These are phyloP conservation scores for Chernovozyma sophiae-reginae DNA, from an alignment of 1,139 yeast genomes.

Conservation along the genomic window DNA sequence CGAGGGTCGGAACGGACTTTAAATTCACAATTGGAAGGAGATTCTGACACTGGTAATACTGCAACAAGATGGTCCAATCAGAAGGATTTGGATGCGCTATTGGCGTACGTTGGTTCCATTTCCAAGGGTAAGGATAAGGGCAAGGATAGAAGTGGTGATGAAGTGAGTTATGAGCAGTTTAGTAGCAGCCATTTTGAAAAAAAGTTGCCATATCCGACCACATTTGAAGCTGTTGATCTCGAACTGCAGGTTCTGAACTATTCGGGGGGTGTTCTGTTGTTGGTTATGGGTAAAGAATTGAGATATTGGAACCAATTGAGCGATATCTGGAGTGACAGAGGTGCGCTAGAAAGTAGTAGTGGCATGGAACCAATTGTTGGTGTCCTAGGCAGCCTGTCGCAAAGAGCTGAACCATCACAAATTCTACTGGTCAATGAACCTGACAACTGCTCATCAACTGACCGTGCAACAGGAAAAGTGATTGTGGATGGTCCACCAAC, in stretches of 20 bases:
- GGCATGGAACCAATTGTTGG: no score
- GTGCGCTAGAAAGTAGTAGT: not conserved
- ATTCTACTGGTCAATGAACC: no score
- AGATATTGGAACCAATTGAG: not conserved
- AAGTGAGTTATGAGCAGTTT: not conserved
- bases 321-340: constrained; percentile 2
- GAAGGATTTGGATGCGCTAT: constrained; percentile 26
- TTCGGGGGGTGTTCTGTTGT: constrained; percentile 1
- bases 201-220: constrained; percentile 24
- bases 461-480: no score
- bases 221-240: constrained; percentile 24
- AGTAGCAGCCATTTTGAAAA: constrained; percentile 10
- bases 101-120: constrained; percentile 28
- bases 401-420: no score
- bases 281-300: constrained; percentile 1
- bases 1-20: constrained; percentile 27
- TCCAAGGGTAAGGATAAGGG: constrained; percentile 15
- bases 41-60: constrained; percentile 10
- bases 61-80: constrained; percentile 32
- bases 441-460: no score
- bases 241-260: constrained; percentile 11
- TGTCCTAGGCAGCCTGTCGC: no score
- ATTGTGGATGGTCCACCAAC: no score
- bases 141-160: no score
- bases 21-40: constrained; percentile 1